Base-by-base conservation (phyloP, 2,329 filamentous ascomycete species). In the Neoarthrinium moseri region DNA sequence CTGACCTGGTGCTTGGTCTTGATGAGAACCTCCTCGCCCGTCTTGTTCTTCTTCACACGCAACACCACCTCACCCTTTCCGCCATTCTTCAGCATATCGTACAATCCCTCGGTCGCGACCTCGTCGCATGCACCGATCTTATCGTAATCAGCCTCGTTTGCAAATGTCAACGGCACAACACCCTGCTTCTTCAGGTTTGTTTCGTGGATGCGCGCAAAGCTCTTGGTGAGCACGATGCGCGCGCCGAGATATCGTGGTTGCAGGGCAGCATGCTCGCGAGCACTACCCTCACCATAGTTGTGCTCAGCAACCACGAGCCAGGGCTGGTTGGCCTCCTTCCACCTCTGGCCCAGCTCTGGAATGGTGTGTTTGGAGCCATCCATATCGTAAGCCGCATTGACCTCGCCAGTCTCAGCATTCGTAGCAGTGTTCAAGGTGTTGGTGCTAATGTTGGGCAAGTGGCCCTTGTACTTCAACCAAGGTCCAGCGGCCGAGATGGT, bases 391-490 rank as follows among this genome's bases (percentile, higher is more conserved):
- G 92, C 94, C 17, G 81, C 84, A 68, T 97, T 97, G 53, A 94
- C 91, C 69, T 96, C 91, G 56, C 86, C 87, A 0, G 92, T 99
- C 51, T 89, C 89, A 34, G 88, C 91, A 68, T 96, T 96, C 64
- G 91, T 79, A 49, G 94, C 94, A 44, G 91, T 94, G 71, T 96
- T 96, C 55, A 99, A 83, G 3, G 94, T 99, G 80, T 99, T 99
- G 64, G 90, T 90, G 57, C 86, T 88, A 68, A 99, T 99, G 76
- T 99, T 99, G 67, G 94, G 90, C 52, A 99, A 82, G 70, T 99
- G 94, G 52, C 94, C 94, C 78, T 97, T 97, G 83, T 97, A 99
- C 72, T 97, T 97, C 56, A 99, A 82, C 92, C 92, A 97, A 13
- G 92, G 92, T 5, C 92, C 92, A 1, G 92, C 92, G 26, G 92